Percentiles rank a stretch among this genome's conserved stretches.
phyloP scores from a whole-genome alignment of 164 flowering plant genomes.

The Umbilicus rupestris region DNA sequence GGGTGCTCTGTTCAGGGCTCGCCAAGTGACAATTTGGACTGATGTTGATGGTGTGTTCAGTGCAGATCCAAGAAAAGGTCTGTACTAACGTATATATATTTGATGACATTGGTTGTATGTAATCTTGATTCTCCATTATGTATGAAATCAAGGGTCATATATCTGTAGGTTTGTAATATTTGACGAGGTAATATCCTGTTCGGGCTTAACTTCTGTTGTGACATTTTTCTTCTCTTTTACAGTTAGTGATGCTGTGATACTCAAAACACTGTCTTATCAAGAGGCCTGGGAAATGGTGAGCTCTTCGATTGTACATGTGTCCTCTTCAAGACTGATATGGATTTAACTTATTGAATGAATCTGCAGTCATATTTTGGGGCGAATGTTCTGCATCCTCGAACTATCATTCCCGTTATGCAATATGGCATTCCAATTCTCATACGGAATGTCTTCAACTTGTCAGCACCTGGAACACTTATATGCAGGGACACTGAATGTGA shows the following conservation, averaged over 20 bases:
- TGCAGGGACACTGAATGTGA: slow-evolving; percentile 36
- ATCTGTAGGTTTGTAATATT: background rate
- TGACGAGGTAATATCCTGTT: background rate
- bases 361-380: slow-evolving; percentile 18
- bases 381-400: slow-evolving; percentile 91
- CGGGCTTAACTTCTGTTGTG: background rate
- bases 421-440: slow-evolving; percentile 82
- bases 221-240: background rate
- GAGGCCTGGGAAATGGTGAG: slow-evolving; percentile 4
- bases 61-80: slow-evolving; percentile 99
- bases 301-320: background rate
- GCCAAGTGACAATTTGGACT: slow-evolving; percentile 95
- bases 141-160: background rate
- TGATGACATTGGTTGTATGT: background rate
- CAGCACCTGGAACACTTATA: slow-evolving; percentile 81
- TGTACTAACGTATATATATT: slow-evolving; percentile 7
- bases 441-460: slow-evolving; percentile 78
- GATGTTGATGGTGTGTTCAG: slow-evolving; percentile 98
- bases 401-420: slow-evolving; percentile 90
- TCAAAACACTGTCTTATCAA: slow-evolving; percentile 2
- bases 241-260: slow-evolving; percentile 10
- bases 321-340: background rate
- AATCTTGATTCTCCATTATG: background rate
- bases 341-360: background rate
- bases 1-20: slow-evolving; percentile 81